Evolutionary conservation across 345 rosid genomes (phyloP), one percentile per base, ranked within the genome.

Genomic region (Aquilaria sinensis): DNA sequence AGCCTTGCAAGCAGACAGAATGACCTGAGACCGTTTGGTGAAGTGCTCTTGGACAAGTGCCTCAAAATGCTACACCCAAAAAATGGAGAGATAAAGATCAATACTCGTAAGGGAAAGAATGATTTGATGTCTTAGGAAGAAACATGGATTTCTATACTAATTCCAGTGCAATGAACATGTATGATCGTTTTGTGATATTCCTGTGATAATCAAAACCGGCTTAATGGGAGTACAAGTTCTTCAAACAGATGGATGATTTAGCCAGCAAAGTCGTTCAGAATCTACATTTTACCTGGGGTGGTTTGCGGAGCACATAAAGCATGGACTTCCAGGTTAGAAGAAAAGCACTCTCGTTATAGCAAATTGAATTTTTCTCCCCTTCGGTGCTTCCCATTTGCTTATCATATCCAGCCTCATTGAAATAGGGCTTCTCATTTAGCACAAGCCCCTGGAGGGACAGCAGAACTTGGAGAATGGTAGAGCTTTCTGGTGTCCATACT

Each of bases 371-470:
- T 65, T 77, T 85, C 86, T 94, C 99, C 67, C 97, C 99, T 63
- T 94, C 97, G 0, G 77, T 77, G 77, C 79, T 76, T 45, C 99
- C 99, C 29, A 88, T 50, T 67, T 88, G 99, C 68, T 75, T 79
- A 67, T 94, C 96, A 15, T 82, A 90, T 45, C 99, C 97, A 52
- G 99, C 97, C 76, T 94, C 97, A 12, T 94, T 94, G 75, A 90
- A 94, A 72, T 94, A 94, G 15, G 99, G 99, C 67, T 87, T 86
- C 64, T 88, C 96, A 62, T 94, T 94, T n/a, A 94, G 90, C 78
- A 94, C 99, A 13, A 94, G 96, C 52, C 96, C 95, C 69, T 94
- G 99, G 57, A 94, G 86, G 62, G 99, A 94, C 31, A 94, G 81
- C 71, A 94, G 99, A 65, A 94, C 81, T 79, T 94, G 99, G 62